Percentiles rank a stretch among this genome's conserved stretches.
Conservation (phyloP, 176 grass and related monocot species). For the Eragrostis nindensis region DNA sequence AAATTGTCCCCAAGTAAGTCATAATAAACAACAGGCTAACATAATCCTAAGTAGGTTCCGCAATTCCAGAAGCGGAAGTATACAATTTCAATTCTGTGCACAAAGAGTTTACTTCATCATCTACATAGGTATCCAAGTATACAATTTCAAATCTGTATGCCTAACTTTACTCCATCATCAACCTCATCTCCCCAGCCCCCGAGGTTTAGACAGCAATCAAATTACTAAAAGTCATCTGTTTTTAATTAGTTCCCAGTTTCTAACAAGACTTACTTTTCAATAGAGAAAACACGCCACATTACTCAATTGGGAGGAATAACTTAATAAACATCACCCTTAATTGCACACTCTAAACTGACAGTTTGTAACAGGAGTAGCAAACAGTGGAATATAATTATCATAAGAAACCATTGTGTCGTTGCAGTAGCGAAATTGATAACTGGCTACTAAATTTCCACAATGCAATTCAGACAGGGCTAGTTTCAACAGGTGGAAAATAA, state of each 20-base stretch:
- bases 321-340: background rate
- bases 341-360: background rate
- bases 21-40: background rate
- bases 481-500: background rate
- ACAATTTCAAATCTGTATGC: no score
- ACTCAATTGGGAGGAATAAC: background rate
- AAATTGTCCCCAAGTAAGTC: slow-evolving; percentile 13
- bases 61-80: background rate
- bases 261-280: background rate
- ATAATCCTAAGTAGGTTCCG: background rate
- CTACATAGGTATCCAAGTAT: background rate
- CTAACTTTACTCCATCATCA: no score
- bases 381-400: background rate
- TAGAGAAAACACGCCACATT: background rate
- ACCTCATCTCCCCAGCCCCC: no score
- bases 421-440: background rate
- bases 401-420: background rate
- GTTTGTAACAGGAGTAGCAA: background rate
- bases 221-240: background rate
- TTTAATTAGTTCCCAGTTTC: background rate
- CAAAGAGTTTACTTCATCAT: background rate
- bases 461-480: background rate
- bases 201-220: background rate
- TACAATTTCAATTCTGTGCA: background rate
- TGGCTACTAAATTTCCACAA: background rate